Percentiles rank a stretch among this genome's conserved stretches.
Conservation (phyloP, 2,329 filamentous ascomycete species). For the Beauveria bassiana region DNA sequence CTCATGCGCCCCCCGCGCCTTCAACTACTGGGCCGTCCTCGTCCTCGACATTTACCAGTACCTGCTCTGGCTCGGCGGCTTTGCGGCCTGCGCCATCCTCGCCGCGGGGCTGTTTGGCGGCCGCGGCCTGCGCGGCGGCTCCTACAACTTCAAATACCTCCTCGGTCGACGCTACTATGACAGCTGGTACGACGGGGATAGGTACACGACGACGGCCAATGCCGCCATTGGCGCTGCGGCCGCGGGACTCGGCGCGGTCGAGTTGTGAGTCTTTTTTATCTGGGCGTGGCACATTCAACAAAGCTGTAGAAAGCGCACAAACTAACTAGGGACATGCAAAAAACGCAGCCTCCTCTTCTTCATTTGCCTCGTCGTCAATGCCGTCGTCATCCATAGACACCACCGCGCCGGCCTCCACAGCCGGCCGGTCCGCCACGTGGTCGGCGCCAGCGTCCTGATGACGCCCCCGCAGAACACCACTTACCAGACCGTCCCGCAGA, state of each 20-base stretch:
- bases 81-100: conserved; percentile 31
- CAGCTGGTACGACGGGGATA: background rate
- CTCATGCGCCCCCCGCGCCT: conserved; percentile 30
- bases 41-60: conserved; percentile 42
- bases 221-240: conserved; percentile 21
- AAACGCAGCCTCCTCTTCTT: conserved; percentile 21
- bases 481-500: conserved; percentile 14
- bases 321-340: too few relatives aligned
- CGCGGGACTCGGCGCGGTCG: too few relatives aligned
- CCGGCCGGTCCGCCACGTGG: conserved; percentile 19
- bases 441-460: background rate
- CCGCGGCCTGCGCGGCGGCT: background rate
- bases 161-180: background rate
- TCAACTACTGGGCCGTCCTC: conserved; percentile 48
- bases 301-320: too few relatives aligned
- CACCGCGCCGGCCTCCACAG: conserved; percentile 35
- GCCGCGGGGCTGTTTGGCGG: conserved; percentile 20
- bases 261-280: too few relatives aligned
- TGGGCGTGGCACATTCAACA: too few relatives aligned
- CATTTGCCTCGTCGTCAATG: conserved; percentile 32
- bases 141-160: conserved; percentile 4
- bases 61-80: conserved; percentile 44
- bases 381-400: conserved; percentile 35
- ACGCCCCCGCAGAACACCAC: conserved; percentile 7
- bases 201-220: conserved; percentile 16